These are phyloP conservation scores for Citrullus mucosospermus DNA, from an alignment of 306 rosid genomes.

Conservation along the genomic window DNA sequence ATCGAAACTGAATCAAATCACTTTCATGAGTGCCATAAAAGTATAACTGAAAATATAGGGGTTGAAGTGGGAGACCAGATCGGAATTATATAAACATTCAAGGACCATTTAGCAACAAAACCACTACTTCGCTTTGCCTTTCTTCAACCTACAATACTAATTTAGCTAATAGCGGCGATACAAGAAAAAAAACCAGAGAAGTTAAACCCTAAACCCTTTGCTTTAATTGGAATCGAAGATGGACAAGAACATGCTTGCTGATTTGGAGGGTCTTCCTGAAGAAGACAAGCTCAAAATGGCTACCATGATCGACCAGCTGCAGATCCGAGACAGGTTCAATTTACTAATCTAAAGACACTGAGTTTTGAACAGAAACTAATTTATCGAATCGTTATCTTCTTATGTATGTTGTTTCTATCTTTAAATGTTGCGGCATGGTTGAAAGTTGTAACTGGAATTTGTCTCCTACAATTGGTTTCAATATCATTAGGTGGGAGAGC, in stretches of 20 bases:
- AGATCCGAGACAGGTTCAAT: conserved; percentile 62
- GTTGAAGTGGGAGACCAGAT: background rate
- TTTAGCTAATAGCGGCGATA: background rate
- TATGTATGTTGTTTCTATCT: background rate
- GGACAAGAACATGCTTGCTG: conserved; percentile 45
- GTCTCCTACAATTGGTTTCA: background rate
- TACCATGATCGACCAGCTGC: conserved; percentile 42
- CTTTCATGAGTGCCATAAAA: too few species aligned
- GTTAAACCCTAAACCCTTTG: conserved; percentile 25
- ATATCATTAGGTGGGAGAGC: background rate
- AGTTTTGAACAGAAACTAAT: background rate
- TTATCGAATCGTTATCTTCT: background rate
- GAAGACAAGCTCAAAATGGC: conserved; percentile 56
- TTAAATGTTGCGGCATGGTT: background rate
- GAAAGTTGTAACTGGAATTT: background rate
- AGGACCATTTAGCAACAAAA: background rate
- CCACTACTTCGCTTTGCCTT: too few species aligned
- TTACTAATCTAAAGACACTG: background rate
- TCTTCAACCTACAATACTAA: background rate
- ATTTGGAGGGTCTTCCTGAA: conserved; percentile 37
- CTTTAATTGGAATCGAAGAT: conserved; percentile 19
- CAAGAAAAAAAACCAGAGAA: background rate
- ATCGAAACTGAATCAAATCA: too few species aligned
- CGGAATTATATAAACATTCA: background rate
- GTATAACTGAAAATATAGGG: background rate